Base-by-base conservation (phyloP, 2,329 filamentous ascomycete genomes). In the Hypomyces rosellus region DNA sequence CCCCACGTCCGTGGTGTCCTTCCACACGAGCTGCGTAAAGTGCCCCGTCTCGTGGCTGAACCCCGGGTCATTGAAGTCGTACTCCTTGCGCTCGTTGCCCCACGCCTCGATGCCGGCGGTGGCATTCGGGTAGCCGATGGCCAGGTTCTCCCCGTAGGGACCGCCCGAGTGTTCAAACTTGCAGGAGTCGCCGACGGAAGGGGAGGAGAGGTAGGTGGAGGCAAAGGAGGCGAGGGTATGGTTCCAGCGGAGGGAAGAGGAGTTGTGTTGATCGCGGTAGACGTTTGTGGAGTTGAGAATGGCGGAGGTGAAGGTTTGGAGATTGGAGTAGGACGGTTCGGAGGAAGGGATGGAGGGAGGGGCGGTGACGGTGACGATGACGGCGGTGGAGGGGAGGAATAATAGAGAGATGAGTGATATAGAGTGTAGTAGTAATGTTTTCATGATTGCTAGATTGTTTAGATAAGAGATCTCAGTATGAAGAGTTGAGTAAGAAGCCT, bases 1-100 rank as follows among this genome's bases (percentile, higher is more conserved):
- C 0, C 83, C 83, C 0, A 85, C 76, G 39, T 72, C 69, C 6
- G 69, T 81, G 1, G 82, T 86, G 20, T 70, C 65, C 64, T 77
- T 80, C 85, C 86, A 89, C 5, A 89, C 84, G 6, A 89, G 65
- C 70, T 88, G 85, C 1, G 85, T 86, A 58, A 89, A 89, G 63
- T 88, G 84, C 0, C 85, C 85, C 15, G 85, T 86, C 34, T 68
- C 63, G 56, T 82, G 71, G 8, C 61, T 69, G 59, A 86, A 89
- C 1, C 75, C 75, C 0, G 76, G 76, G 1, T 74, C 62, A 2
- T 61, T 55, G 63, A 79, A 90, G 57, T 85, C 66, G 62, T 88
- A 90, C 5, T 70, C 52, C 0, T 64, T 59, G 11, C 78, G 51
- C 61, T 70, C 68, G 55, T 75, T 62, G 15, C 80, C 86, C 86